These are phyloP conservation scores for Tuber borchii DNA, from an alignment of 495 filamentous ascomycete species.

Conservation along the genomic window DNA sequence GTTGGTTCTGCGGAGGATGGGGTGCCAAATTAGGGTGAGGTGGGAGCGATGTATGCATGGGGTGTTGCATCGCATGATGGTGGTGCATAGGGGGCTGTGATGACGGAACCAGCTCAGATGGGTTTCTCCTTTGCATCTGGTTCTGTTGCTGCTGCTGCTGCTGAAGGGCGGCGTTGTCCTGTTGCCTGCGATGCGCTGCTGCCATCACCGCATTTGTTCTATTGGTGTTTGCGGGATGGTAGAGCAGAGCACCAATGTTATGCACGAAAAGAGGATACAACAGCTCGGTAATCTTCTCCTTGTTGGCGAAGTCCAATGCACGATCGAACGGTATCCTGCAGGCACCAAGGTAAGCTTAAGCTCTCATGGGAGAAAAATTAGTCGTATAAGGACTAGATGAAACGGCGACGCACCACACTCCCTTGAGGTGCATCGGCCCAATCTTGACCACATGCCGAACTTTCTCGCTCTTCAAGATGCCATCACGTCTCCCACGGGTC, in stretches of 20 bases:
- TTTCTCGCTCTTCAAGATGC: constrained; percentile 97
- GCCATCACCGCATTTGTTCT: constrained; percentile 81
- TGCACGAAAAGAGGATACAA: constrained; percentile 96
- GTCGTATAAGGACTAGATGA: constrained; percentile 15
- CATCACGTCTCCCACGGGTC: constrained; percentile 91
- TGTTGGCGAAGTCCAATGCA: constrained; percentile 95
- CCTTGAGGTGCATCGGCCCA: constrained; percentile 97
- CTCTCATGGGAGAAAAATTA: constrained; percentile 12
- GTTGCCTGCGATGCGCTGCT: constrained; percentile 68
- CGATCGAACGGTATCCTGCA: constrained; percentile 93
- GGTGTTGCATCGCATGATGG: constrained; percentile 69
- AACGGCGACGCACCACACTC: constrained; percentile 73
- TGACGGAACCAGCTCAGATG: constrained; percentile 47
- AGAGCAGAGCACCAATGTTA: constrained; percentile 89
- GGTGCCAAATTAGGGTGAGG: constrained; percentile 56
- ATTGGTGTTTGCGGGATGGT: constrained; percentile 83
- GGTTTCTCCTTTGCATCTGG: constrained; percentile 37
- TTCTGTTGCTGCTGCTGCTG: constrained; percentile 47
- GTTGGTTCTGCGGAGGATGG: constrained; percentile 50
- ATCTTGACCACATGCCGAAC: constrained; percentile 96
- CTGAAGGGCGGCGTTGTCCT: constrained; percentile 48
- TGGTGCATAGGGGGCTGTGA: constrained; percentile 70
- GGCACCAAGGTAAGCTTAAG: constrained; percentile 32
- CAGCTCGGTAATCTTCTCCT: constrained; percentile 96
- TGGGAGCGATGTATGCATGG: constrained; percentile 58